Evolutionary conservation across 495 filamentous ascomycete genomes (phyloP), one percentile per base, ranked within the genome.

Genomic region (Podospora pseudocomata): DNA sequence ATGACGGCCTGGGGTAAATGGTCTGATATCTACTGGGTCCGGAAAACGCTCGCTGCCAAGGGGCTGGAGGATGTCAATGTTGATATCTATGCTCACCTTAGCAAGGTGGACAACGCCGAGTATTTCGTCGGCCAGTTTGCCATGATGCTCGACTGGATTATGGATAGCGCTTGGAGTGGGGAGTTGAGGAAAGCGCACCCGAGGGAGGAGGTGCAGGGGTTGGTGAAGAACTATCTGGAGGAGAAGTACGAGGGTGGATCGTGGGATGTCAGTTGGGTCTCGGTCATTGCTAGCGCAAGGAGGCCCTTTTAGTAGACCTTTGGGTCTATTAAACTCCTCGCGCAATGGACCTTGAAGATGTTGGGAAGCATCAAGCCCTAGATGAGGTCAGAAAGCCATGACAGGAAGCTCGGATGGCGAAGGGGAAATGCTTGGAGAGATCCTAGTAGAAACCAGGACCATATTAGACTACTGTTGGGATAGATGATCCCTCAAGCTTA

Each of bases 111-210:
- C n/a, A 71, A 70, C 28, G 70, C 76, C 5, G 74, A 74, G 13
- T 65, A 74, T 58, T 81, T 75, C 60, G 57, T 82, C 5, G 7
- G 56, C 9, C 70, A 49, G n/a, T 78, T 73, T 34, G 64, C 32
- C 11, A 77, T 77, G 75, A 80, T 80, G 72, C 70, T 78, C 39
- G 74, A 79, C 16, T 80, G 75, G 76, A 66, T 80, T 63, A 71
- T 79, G 64, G 70, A 68, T 39, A 67, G 66, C 20, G 69, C 62
- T 44, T 82, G 81, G 81, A 76, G 70, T 26, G 81, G 80, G 67
- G 80, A 82, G 67, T 65, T 73, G 67, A 72, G 74, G 65, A 70
- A 65, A 16, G 59, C 67, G 32, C 79, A 79, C 63, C 73, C 72
- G 15, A 67, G 63, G 62, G 77, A 71, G 2, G 76, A 80, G 72